Base-by-base conservation (phyloP, 1,284 basidiomycete species). In the Ustilago esculenta region DNA sequence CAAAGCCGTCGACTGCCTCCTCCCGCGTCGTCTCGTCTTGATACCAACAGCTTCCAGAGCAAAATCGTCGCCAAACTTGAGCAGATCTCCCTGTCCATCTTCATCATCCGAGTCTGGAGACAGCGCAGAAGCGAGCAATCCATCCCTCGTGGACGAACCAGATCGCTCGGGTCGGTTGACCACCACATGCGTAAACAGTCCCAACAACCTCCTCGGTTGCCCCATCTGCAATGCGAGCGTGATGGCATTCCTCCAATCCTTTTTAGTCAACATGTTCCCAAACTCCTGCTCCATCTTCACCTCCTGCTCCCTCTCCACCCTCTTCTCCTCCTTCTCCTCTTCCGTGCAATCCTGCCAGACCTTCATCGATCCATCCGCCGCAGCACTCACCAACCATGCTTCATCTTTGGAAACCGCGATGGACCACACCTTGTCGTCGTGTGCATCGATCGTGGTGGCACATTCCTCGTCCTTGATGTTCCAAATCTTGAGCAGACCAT, bases 401-500 rank as follows among this genome's bases (percentile, higher is more conserved):
- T 93, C 92, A 76, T 94, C 89, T 4, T 85, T 82, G 72, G 88
- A 90, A 23, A 94, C 84, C 10, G 91, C 89, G 8, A 98, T 85
- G 0, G 92, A 92, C 96, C 94, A 98, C 11, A 98, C 89, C 92
- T 93, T 80, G 36, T 63, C 94, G 80, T 97, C 92, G 77, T 98
- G 94, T 73, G 94, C 94, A 82, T 98, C 96, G 81, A 98, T 84
- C 8, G 95, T 98, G 14, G 88, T 85, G 4, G 88, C 56, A 34
- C 85, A 80, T 92, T 91, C 89, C 80, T 98, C 95, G 48, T 91
- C 90, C 66, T 87, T 87, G 52, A 96, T 87, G 81, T 91, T 94
- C 96, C 96, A 99, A 23, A 98, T 72, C 84, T 98, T 98, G 64
- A 98, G 90, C 34, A 98, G 84, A 4, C 96, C 96, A 82, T 99